phyloP scores from a whole-genome alignment of 768 basidiomycete genomes.

The Hygrocybe coccinea region DNA sequence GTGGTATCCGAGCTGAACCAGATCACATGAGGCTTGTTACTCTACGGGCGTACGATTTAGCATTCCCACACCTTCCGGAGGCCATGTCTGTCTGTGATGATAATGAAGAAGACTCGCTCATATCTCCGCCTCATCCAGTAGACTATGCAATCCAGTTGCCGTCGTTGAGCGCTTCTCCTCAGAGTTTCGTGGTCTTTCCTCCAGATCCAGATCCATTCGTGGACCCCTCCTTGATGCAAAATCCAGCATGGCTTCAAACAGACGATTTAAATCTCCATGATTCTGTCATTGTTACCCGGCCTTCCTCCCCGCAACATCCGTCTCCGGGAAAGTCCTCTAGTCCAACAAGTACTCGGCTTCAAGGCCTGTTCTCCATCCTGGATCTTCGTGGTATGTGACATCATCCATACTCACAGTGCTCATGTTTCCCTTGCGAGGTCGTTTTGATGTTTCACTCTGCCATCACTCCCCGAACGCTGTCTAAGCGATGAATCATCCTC shows the following conservation, averaged over 20 bases:
- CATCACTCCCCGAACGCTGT: neutral
- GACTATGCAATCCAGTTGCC: neutral
- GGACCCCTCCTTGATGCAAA: neutral
- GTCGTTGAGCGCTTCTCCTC: neutral
- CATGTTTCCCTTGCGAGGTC: neutral
- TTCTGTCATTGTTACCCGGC: neutral
- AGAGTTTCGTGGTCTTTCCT: neutral
- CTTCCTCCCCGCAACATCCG: neutral
- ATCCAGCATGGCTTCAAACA: neutral
- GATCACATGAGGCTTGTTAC: neutral
- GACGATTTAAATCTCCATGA: neutral
- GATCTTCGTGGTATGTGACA: constrained; percentile 3
- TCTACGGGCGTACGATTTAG: neutral
- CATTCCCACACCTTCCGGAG: neutral
- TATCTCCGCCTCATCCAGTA: neutral
- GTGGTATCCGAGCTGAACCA: neutral
- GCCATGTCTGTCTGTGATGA: neutral
- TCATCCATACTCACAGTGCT: neutral
- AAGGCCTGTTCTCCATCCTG: neutral
- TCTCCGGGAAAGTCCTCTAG: neutral
- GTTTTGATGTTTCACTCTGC: neutral
- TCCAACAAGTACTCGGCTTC: neutral
- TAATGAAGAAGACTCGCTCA: constrained; percentile 1
- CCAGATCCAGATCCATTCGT: neutral
- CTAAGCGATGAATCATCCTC: too few species aligned